These are phyloP conservation scores for Limnanthes douglasii DNA, from an alignment of 345 rosid species.

Conservation along the genomic window DNA sequence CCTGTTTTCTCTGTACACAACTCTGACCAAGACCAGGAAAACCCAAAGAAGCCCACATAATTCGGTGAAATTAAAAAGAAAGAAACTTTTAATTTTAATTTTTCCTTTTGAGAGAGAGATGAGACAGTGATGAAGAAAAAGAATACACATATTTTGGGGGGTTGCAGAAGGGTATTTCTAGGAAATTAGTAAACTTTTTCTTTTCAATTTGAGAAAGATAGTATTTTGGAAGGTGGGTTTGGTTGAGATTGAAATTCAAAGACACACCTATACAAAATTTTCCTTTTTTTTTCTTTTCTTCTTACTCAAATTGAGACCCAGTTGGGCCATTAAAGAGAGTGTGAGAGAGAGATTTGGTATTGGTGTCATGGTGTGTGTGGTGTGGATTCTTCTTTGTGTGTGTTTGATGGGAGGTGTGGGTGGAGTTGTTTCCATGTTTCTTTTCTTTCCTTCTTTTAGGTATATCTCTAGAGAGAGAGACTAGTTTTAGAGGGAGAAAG, in stretches of 20 bases:
- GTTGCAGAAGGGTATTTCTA: slow-evolving; percentile 64
- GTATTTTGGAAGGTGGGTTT: slow-evolving; percentile 25
- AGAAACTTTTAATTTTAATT: background rate
- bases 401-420: no score
- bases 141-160: slow-evolving; percentile 27
- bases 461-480: no score
- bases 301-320: slow-evolving; percentile 32
- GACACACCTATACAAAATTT: slow-evolving; percentile 10
- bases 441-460: no score
- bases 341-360: slow-evolving; percentile 13
- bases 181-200: background rate
- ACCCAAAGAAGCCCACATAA: slow-evolving; percentile 80
- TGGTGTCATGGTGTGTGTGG: no score
- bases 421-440: no score
- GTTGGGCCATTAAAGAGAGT: slow-evolving; percentile 46
- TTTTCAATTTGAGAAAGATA: slow-evolving; percentile 9
- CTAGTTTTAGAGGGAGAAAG: no score
- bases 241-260: slow-evolving; percentile 35
- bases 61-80: slow-evolving; percentile 13
- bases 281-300: slow-evolving; percentile 8
- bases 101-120: slow-evolving; percentile 6
- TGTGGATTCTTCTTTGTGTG: no score
- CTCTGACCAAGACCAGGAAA: slow-evolving; percentile 78
- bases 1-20: slow-evolving; percentile 50
- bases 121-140: slow-evolving; percentile 52